These are phyloP conservation scores for Hypoxylon fuscum DNA, from an alignment of 495 filamentous ascomycete species.

Conservation along the genomic window DNA sequence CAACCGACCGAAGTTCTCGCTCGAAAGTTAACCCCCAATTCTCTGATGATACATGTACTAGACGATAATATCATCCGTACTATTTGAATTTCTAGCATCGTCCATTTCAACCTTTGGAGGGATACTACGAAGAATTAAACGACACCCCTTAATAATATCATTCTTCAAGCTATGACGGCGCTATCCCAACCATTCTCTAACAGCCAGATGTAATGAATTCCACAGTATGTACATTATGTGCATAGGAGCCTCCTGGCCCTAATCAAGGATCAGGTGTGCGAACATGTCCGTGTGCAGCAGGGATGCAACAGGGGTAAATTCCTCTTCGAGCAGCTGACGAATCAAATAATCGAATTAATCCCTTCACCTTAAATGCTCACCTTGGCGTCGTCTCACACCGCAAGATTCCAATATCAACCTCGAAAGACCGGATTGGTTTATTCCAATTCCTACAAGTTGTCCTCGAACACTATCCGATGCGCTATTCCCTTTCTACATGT, in stretches of 20 bases:
- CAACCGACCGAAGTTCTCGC: background rate
- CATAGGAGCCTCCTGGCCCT: background rate
- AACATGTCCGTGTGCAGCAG: too few species aligned
- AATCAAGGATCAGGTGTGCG: slow-evolving; percentile 13
- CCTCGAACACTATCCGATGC: background rate
- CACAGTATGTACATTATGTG: too few species aligned
- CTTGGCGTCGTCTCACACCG: slow-evolving; percentile 36
- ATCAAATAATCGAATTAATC: slow-evolving; percentile 15
- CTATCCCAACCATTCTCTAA: background rate
- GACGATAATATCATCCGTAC: too few species aligned
- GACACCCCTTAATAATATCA: background rate
- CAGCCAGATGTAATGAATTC: too few species aligned
- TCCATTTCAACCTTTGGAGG: too few species aligned
- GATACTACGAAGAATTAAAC: background rate
- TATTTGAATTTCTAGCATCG: too few species aligned
- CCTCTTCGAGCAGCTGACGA: slow-evolving; percentile 19
- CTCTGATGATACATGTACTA: too few species aligned
- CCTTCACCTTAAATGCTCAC: slow-evolving; percentile 34
- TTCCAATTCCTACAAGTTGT: background rate
- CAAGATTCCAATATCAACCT: slow-evolving; percentile 22
- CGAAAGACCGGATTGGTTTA: background rate
- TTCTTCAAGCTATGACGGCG: too few species aligned
- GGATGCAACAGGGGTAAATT: slow-evolving; percentile 15
- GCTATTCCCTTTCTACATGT: background rate
- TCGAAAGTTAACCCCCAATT: too few species aligned